These are phyloP conservation scores for Malus domestica DNA, from an alignment of 306 rosid species.

Conservation along the genomic window ASM211411v1 NC_041801.1:23897501-23898000, in stretches of 20 bases:
- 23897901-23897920: neutral
- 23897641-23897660: conserved; percentile 76
- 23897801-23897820: neutral
- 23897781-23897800: neutral
- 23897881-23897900: neutral
- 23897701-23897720: conserved; percentile 89
- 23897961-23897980: neutral
- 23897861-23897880: neutral
- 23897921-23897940: neutral
- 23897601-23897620: neutral
- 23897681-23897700: conserved; percentile 92
- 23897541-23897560: conserved; percentile 58
- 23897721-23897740: conserved; percentile 77
- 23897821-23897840: neutral
- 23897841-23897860: neutral
- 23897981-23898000: neutral
- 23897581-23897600: neutral
- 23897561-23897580: neutral
- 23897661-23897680: conserved; percentile 83
- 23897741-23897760: conserved; percentile 62
- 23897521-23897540: conserved; percentile 73
- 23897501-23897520: conserved; percentile 67
- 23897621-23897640: conserved; percentile 56
- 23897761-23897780: neutral
- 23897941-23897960: neutral